A percentile compares a stretch with the other conserved stretches of the same genome.
These are phyloP conservation scores for Rickenella mellea DNA, from an alignment of 768 basidiomycete species.

Conservation along the genomic window DNA sequence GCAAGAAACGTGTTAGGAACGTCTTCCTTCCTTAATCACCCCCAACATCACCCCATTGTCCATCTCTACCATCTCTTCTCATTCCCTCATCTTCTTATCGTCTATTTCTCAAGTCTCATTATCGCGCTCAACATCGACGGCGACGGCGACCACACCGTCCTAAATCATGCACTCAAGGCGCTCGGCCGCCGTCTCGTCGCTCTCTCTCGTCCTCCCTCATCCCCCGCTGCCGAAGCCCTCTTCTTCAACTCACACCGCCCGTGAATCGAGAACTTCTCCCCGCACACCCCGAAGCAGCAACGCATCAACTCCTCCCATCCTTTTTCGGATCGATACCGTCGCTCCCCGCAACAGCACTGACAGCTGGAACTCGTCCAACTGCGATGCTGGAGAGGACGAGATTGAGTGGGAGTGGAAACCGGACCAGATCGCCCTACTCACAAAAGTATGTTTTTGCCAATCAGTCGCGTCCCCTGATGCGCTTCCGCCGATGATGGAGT, in stretches of 20 bases:
- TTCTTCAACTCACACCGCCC: conserved; percentile 35
- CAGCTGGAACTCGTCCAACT: conserved; percentile 79
- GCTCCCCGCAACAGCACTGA: conserved; percentile 64
- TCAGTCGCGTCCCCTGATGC: neutral
- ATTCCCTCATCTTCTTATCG: neutral
- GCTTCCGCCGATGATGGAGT: neutral
- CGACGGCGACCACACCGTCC: neutral
- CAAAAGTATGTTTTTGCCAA: conserved; percentile 39
- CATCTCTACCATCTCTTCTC: no score
- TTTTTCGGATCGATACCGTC: conserved; percentile 36
- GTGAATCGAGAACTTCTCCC: conserved; percentile 3
- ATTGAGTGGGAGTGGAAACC: conserved; percentile 64
- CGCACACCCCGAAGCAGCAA: conserved; percentile 39
- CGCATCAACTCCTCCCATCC: conserved; percentile 43
- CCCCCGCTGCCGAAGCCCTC: conserved; percentile 42
- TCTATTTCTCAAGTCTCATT: neutral
- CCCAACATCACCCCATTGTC: neutral
- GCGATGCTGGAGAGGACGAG: conserved; percentile 48
- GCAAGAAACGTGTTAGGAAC: neutral
- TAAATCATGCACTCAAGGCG: conserved; percentile 42
- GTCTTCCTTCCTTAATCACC: neutral
- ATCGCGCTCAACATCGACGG: neutral
- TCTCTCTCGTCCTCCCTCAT: conserved; percentile 56
- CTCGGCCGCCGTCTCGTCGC: conserved; percentile 38
- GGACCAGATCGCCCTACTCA: conserved; percentile 59